These are phyloP conservation scores for Marasmius tenuissimus DNA, from an alignment of 1,284 basidiomycete species.

Conservation along the genomic window DNA sequence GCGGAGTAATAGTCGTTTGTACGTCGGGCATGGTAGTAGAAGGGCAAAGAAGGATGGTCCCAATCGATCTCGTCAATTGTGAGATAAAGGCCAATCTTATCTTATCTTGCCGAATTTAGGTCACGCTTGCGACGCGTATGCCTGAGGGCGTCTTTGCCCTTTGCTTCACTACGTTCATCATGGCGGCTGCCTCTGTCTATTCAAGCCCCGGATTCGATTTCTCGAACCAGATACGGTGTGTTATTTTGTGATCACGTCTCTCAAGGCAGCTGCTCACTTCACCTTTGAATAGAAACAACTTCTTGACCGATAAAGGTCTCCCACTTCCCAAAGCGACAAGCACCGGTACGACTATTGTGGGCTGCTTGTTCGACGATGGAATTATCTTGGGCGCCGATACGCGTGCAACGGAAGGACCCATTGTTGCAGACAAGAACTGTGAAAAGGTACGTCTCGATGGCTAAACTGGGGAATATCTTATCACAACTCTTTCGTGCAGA, in stretches of 20 bases:
- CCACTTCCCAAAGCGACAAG: conserved; percentile 83
- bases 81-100: background rate
- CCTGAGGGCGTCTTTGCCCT: background rate
- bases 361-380: conserved; percentile 91
- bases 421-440: conserved; percentile 99
- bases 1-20: conserved; percentile 73
- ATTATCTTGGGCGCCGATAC: conserved; percentile 97
- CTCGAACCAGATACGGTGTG: conserved; percentile 56
- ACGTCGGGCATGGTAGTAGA: conserved; percentile 27
- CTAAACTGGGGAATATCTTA: background rate
- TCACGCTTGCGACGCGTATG: background rate
- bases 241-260: conserved; percentile 1
- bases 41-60: background rate
- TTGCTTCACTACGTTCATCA: conserved; percentile 16
- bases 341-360: conserved; percentile 98
- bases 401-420: conserved; percentile 90
- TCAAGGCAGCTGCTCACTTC: background rate
- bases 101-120: background rate
- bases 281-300: conserved; percentile 64
- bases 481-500: conserved; percentile 47
- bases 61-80: background rate
- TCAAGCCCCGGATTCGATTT: conserved; percentile 69
- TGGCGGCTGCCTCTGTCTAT: conserved; percentile 38
- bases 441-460: conserved; percentile 75
- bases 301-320: conserved; percentile 69